Conservation (phyloP, 2,329 filamentous ascomycete genomes). For the Alternaria metachromatica region DNA sequence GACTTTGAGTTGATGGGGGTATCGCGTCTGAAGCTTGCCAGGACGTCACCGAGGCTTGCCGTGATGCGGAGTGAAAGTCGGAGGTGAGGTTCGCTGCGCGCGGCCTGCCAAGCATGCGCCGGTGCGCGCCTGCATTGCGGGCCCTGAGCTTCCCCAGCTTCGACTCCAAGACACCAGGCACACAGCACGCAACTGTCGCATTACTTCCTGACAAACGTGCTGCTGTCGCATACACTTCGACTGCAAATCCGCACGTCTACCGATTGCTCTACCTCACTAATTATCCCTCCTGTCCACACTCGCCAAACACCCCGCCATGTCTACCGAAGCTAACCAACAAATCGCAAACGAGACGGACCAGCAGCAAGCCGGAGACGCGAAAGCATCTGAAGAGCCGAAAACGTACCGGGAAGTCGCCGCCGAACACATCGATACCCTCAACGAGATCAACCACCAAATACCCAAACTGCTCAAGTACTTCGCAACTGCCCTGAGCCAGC, state of each 20-base stretch:
- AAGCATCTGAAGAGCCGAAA: constrained; percentile 17
- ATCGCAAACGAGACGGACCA: constrained; percentile 2
- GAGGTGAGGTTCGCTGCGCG: constrained; percentile 30
- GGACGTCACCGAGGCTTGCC: constrained; percentile 10
- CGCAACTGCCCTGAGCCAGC: constrained; percentile 76
- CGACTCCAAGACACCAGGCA: not conserved
- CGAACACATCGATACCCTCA: constrained; percentile 42
- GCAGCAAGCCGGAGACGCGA: constrained; percentile 3
- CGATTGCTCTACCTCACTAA: not conserved
- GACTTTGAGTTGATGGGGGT: not conserved
- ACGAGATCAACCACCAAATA: constrained; percentile 35
- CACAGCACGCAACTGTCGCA: not conserved
- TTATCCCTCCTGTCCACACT: not conserved
- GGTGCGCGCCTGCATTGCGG: constrained; percentile 8
- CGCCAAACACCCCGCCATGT: constrained; percentile 20
- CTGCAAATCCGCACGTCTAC: not conserved
- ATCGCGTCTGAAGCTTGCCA: constrained; percentile 7
- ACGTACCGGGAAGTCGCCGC: constrained; percentile 42
- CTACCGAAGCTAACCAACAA: constrained; percentile 12
- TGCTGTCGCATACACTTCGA: not conserved
- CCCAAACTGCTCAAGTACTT: constrained; percentile 73
- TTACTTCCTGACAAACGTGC: not conserved
- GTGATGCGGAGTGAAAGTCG: constrained; percentile 30
- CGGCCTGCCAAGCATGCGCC: constrained; percentile 25
- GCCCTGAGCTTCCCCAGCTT: constrained; percentile 7